These are phyloP conservation scores for Canariomyces notabilis DNA, from an alignment of 2,329 filamentous ascomycete genomes.

Conservation along the genomic window DNA sequence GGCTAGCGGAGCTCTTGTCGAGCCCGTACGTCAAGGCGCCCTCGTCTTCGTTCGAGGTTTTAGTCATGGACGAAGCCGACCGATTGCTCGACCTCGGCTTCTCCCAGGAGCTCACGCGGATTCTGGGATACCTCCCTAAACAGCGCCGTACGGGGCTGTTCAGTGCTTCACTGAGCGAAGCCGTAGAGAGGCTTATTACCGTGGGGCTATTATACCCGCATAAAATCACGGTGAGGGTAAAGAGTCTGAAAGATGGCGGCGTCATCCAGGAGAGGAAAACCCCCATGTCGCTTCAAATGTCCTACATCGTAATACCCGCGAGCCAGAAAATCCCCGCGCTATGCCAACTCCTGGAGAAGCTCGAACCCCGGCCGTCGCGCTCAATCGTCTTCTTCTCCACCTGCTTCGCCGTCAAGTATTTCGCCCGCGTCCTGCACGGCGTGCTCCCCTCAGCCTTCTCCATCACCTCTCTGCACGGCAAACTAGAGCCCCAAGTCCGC, in stretches of 20 bases:
- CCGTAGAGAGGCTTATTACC: slow-evolving; percentile 85
- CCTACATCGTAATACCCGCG: slow-evolving; percentile 70
- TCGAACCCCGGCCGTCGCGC: slow-evolving; percentile 73
- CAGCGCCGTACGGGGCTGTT: slow-evolving; percentile 91
- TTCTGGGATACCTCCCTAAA: slow-evolving; percentile 79
- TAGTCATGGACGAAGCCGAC: slow-evolving; percentile 94
- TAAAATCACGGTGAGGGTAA: slow-evolving; percentile 90
- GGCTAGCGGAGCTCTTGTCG: slow-evolving; percentile 79
- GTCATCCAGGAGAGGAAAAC: slow-evolving; percentile 75
- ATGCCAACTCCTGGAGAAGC: slow-evolving; percentile 60
- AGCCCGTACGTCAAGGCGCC: slow-evolving; percentile 85
- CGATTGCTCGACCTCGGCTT: slow-evolving; percentile 89
- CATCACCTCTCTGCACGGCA: slow-evolving; percentile 82
- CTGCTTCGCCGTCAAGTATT: slow-evolving; percentile 92
- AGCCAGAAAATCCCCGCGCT: slow-evolving; percentile 76
- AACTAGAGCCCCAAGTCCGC: slow-evolving; percentile 81
- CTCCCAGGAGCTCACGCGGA: slow-evolving; percentile 82
- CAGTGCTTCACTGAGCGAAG: slow-evolving; percentile 92
- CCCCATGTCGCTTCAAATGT: slow-evolving; percentile 88
- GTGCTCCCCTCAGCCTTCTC: slow-evolving; percentile 65
- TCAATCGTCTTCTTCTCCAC: slow-evolving; percentile 91
- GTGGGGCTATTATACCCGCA: slow-evolving; percentile 91
- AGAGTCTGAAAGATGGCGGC: slow-evolving; percentile 61
- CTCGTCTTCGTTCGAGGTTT: slow-evolving; percentile 82
- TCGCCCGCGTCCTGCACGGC: slow-evolving; percentile 70